phyloP scores from a whole-genome alignment of 768 basidiomycete genomes.

The Russula sp. region DNA sequence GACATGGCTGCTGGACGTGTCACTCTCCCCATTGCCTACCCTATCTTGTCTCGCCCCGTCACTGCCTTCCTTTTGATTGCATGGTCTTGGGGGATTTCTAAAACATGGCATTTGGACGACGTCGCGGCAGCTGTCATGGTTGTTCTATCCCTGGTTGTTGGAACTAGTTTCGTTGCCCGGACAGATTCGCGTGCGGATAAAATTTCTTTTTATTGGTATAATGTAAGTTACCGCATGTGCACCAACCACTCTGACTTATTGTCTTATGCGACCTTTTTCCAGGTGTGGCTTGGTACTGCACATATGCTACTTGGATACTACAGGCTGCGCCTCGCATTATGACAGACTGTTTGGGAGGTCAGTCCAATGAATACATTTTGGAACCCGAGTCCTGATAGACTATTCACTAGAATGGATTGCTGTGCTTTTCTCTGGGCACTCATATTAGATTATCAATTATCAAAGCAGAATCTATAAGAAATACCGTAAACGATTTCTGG shows the following conservation, averaged over 20 bases:
- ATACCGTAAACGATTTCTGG: no score
- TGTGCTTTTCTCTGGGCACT: no score
- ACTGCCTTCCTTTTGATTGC: constrained; percentile 38
- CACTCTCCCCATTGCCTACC: constrained; percentile 47
- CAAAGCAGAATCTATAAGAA: no score
- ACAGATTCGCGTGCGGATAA: constrained; percentile 25
- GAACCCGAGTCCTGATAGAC: background rate
- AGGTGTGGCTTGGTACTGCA: constrained; percentile 28
- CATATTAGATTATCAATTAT: no score
- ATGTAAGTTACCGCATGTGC: constrained; percentile 16
- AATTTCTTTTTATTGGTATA: constrained; percentile 32
- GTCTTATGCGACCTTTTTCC: background rate
- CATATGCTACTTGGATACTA: constrained; percentile 30
- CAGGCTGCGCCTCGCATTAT: constrained; percentile 8
- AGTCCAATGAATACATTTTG: background rate
- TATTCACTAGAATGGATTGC: background rate
- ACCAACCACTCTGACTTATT: background rate
- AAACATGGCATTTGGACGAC: constrained; percentile 40
- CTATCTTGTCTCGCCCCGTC: constrained; percentile 36
- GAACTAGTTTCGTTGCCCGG: constrained; percentile 18
- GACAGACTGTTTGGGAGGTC: background rate
- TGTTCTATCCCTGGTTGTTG: constrained; percentile 38
- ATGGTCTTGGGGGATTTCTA: constrained; percentile 41
- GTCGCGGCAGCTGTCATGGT: constrained; percentile 35
- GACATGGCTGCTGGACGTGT: constrained; percentile 41